Evolutionary conservation across 495 filamentous ascomycete genomes (phyloP).

Genomic region (Hypoxylon fuscum): DNA sequence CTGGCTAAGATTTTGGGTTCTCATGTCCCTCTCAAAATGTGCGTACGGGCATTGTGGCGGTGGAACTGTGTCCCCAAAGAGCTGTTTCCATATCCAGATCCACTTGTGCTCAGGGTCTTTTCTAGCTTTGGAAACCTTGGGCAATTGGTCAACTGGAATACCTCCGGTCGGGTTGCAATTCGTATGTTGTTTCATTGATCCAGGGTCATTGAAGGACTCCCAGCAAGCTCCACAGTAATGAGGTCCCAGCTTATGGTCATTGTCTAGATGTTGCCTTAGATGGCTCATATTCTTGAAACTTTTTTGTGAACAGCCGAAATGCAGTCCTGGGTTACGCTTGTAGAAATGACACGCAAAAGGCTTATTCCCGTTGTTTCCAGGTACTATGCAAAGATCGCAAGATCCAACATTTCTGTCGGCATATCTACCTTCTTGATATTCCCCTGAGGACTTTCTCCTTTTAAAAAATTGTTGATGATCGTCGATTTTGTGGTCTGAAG

Average conservation of each 20-base stretch:
- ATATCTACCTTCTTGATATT: not conserved
- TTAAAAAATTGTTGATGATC: too few species aligned
- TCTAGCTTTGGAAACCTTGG: conserved; percentile 12
- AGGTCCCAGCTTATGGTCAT: conserved; percentile 21
- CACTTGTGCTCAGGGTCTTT: conserved; percentile 20
- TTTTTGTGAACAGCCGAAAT: conserved; percentile 20
- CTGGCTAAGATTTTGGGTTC: not conserved
- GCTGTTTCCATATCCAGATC: conserved; percentile 29
- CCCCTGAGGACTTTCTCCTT: too few species aligned
- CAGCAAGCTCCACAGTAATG: conserved; percentile 28
- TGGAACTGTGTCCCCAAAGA: conserved; percentile 19
- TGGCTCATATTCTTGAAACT: conserved; percentile 28
- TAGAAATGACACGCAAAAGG: conserved; percentile 38
- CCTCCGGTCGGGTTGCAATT: conserved; percentile 22
- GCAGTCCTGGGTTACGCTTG: conserved; percentile 22
- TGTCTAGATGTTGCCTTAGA: conserved; percentile 29
- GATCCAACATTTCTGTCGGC: not conserved
- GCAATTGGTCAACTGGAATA: conserved; percentile 22
- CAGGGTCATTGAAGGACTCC: conserved; percentile 11
- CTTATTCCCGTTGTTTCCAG: not conserved
- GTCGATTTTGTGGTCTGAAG: too few species aligned
- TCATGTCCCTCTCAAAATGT: conserved; percentile 26
- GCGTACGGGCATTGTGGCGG: conserved; percentile 29
- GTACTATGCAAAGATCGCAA: conserved; percentile 6
- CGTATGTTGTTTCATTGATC: conserved; percentile 4